Conservation (phyloP, 2,329 filamentous ascomycete species). For the Microdochium nivale region DNA sequence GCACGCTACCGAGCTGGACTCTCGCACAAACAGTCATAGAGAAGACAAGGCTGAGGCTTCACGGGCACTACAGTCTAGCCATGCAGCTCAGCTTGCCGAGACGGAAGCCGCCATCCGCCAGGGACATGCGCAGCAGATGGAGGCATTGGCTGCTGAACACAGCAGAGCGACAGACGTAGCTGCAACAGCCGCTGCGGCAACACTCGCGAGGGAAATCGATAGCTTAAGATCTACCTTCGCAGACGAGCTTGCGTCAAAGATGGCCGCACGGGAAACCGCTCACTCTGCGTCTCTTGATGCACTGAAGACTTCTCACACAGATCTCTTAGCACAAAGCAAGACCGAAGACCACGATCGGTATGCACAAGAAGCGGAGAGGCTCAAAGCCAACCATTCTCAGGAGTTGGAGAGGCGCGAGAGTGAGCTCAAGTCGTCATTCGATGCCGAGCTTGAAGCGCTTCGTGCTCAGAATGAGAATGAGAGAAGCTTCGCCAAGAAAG, state of each 20-base stretch:
- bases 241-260: constrained; percentile 4
- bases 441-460: background rate
- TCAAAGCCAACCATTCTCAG: background rate
- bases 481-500: background rate
- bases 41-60: constrained; percentile 5
- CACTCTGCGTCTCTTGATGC: constrained; percentile 7
- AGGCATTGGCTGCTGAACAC: constrained; percentile 10
- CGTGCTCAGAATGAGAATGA: background rate
- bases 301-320: constrained; percentile 7
- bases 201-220: constrained; percentile 9
- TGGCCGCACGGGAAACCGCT: constrained; percentile 3
- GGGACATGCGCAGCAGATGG: constrained; percentile 12
- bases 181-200: constrained; percentile 5
- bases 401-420: background rate
- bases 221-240: constrained; percentile 5
- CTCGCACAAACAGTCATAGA: constrained; percentile 4
- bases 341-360: constrained; percentile 8
- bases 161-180: constrained; percentile 6
- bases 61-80: constrained; percentile 11
- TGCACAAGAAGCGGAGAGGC: constrained; percentile 5
- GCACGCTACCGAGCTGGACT: constrained; percentile 4
- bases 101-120: constrained; percentile 9
- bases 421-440: background rate
- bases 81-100: constrained; percentile 12
- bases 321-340: constrained; percentile 9